phyloP scores from a whole-genome alignment of 805 yeast genomes.

The Yarrowia yakushimensis region DNA sequence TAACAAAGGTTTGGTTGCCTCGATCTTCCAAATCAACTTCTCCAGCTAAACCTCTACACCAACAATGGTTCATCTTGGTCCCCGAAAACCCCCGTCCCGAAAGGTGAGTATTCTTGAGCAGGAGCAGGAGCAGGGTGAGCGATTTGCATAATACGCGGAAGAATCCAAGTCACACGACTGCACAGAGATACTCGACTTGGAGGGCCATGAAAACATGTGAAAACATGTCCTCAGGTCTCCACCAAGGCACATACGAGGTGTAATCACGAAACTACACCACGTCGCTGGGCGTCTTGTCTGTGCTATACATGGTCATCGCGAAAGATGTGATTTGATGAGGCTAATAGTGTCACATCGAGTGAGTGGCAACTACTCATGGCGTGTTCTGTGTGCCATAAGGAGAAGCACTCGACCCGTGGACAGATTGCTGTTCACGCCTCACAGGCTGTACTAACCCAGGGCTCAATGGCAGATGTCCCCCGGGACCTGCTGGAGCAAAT shows the following conservation, averaged over 20 bases:
- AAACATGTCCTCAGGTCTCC: too few relatives aligned
- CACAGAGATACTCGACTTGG: too few relatives aligned
- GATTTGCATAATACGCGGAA: neutral
- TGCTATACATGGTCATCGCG: neutral
- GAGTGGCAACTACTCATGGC: too few relatives aligned
- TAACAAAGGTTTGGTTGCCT: constrained; percentile 1
- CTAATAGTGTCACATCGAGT: too few relatives aligned
- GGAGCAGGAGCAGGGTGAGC: neutral
- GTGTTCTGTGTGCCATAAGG: too few relatives aligned
- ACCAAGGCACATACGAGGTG: too few relatives aligned
- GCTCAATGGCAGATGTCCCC: constrained; percentile 65
- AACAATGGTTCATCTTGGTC: constrained; percentile 77
- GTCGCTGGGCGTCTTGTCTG: neutral
- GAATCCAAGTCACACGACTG: too few relatives aligned
- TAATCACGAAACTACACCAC: too few relatives aligned
- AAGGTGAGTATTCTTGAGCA: constrained; percentile 44
- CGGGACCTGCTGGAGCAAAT: constrained; percentile 57
- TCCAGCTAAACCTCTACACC: neutral
- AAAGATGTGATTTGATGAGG: neutral
- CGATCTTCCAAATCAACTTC: neutral
- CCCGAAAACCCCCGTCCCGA: constrained; percentile 77
- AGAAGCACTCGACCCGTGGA: too few relatives aligned
- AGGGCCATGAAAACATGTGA: too few relatives aligned
- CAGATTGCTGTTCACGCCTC: too few relatives aligned
- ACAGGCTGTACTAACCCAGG: constrained; percentile 40